Evolutionary conservation across 1,139 yeast genomes (phyloP).

Genomic region (Blastobotrys niveus): DNA sequence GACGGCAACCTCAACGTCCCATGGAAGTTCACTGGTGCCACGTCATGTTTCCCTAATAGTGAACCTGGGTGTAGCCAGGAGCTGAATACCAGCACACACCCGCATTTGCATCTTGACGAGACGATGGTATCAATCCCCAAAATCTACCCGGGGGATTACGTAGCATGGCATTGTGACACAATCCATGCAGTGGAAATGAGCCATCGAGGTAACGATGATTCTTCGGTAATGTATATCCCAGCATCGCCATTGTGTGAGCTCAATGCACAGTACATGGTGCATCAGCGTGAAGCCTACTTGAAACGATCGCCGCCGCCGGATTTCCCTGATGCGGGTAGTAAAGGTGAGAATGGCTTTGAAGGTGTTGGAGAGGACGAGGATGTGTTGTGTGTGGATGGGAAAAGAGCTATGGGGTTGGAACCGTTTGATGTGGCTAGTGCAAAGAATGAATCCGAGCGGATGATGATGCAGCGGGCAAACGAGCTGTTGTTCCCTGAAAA

Average conservation of each 20-base stretch:
- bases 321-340: constrained; percentile 35
- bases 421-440: constrained; percentile 16
- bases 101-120: constrained; percentile 25
- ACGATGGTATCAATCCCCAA: constrained; percentile 28
- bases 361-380: constrained; percentile 16
- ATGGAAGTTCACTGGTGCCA: constrained; percentile 25
- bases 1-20: constrained; percentile 18
- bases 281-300: constrained; percentile 32
- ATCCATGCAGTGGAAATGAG: constrained; percentile 45
- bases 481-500: constrained; percentile 12
- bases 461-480: constrained; percentile 18
- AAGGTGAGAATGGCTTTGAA: constrained; percentile 25
- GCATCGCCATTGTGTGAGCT: constrained; percentile 33
- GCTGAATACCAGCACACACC: constrained; percentile 27
- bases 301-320: constrained; percentile 34
- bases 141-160: constrained; percentile 37
- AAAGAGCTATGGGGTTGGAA: constrained; percentile 17
- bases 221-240: constrained; percentile 41
- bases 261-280: constrained; percentile 26
- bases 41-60: constrained; percentile 20
- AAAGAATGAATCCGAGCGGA: constrained; percentile 16
- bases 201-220: constrained; percentile 39
- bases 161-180: constrained; percentile 48
- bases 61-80: constrained; percentile 34
- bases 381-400: constrained; percentile 10